phyloP scores from a whole-genome alignment of 108 stramenopile species.

The Schizochytrium sp. region DNA sequence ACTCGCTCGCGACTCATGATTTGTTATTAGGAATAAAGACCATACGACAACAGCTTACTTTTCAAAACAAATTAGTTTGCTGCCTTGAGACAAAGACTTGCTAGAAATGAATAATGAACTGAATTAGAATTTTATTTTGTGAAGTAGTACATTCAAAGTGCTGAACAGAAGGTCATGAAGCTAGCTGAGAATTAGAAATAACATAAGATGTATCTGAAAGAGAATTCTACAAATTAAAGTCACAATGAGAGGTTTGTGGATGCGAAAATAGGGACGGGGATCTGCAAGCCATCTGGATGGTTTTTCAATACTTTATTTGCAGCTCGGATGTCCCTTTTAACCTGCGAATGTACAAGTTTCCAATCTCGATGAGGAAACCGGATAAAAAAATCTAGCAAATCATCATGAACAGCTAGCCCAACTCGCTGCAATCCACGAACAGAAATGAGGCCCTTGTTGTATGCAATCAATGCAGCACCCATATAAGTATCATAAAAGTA shows the following conservation, averaged over 20 bases:
- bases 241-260: neutral
- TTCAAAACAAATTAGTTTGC: no score
- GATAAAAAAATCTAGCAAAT: conserved; percentile 7
- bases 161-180: no score
- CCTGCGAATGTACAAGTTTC: conserved; percentile 2
- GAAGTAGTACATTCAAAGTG: no score
- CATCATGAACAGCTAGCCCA: conserved; percentile 51
- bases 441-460: neutral
- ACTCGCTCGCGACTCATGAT: conserved; percentile 68
- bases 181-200: no score
- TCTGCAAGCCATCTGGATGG: neutral
- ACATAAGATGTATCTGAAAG: no score
- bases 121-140: no score
- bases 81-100: no score
- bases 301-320: neutral
- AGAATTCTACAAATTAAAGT: neutral
- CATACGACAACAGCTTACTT: no score
- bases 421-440: conserved; percentile 14
- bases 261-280: conserved; percentile 8
- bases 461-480: conserved; percentile 62
- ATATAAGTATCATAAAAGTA: conserved; percentile 70
- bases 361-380: conserved; percentile 40
- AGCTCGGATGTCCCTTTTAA: conserved; percentile 1
- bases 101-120: no score
- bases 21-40: neutral